phyloP scores from a whole-genome alignment of 495 filamentous ascomycete genomes.

The Penicillium samsonianum region DNA sequence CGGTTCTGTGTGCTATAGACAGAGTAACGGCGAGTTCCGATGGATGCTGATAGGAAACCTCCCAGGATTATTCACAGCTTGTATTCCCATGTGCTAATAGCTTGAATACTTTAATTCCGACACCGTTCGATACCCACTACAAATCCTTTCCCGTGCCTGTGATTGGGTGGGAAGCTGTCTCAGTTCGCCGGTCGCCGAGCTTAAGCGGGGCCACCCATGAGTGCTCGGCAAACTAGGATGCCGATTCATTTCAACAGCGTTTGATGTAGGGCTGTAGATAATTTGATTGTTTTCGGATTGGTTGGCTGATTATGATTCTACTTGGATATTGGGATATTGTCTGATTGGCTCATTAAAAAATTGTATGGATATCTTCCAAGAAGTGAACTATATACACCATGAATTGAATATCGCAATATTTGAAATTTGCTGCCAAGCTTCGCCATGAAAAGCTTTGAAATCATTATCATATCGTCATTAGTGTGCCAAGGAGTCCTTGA shows the following conservation, averaged over 20 bases:
- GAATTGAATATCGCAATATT: not conserved
- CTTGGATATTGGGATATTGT: not conserved
- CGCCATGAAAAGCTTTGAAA: not conserved
- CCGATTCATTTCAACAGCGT: not conserved
- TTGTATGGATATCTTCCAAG: not conserved
- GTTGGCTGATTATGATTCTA: not conserved
- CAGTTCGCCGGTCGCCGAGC: slow-evolving; percentile 14
- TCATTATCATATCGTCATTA: slow-evolving; percentile 7
- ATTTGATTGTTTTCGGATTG: not conserved
- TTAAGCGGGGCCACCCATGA: not conserved
- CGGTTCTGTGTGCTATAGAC: slow-evolving; percentile 22
- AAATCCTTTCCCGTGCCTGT: not conserved
- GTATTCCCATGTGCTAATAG: slow-evolving; percentile 22
- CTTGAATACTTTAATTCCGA: not conserved
- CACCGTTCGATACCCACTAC: not conserved
- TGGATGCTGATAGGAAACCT: slow-evolving; percentile 5
- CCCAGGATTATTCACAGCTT: slow-evolving; percentile 19
- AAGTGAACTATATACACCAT: not conserved
- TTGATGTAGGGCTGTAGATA: not conserved
- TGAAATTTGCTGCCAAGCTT: not conserved
- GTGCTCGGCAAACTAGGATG: slow-evolving; percentile 12
- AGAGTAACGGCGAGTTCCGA: slow-evolving; percentile 21
- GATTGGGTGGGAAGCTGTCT: slow-evolving; percentile 9
- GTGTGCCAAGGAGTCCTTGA: not conserved
- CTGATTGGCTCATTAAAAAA: not conserved